Evolutionary conservation across 2,329 filamentous ascomycete species (phyloP).

Genomic region (Colletotrichum sansevieriae): DNA sequence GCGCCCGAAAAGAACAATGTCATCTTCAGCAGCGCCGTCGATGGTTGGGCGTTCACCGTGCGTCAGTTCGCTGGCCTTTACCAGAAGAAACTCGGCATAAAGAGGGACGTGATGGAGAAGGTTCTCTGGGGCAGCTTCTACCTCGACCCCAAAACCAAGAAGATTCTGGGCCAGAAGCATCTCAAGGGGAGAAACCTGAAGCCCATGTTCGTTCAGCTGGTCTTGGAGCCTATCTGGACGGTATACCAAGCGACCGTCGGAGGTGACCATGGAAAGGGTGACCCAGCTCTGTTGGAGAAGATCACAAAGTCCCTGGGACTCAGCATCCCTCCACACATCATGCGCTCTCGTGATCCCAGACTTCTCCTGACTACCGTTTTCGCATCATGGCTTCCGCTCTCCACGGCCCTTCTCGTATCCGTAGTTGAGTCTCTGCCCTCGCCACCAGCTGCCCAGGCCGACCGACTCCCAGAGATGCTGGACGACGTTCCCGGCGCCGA

Average conservation of each 20-base stretch:
- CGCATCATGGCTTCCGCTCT: slow-evolving; percentile 89
- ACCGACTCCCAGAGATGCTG: slow-evolving; percentile 83
- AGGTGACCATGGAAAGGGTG: slow-evolving; percentile 84
- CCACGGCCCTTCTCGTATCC: slow-evolving; percentile 91
- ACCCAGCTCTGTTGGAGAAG: slow-evolving; percentile 87
- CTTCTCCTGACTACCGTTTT: slow-evolving; percentile 90
- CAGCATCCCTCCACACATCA: slow-evolving; percentile 84
- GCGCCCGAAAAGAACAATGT: slow-evolving; percentile 98
- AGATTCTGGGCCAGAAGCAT: slow-evolving; percentile 90
- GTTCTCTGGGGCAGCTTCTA: slow-evolving; percentile 98
- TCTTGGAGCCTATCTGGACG: slow-evolving; percentile 96
- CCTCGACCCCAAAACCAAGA: slow-evolving; percentile 95
- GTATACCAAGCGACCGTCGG: slow-evolving; percentile 92
- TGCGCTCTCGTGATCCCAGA: slow-evolving; percentile 85
- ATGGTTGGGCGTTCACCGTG: slow-evolving; percentile 99
- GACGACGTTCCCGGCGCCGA: slow-evolving; percentile 82
- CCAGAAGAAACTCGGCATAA: slow-evolving; percentile 97
- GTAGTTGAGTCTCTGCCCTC: slow-evolving; percentile 94
- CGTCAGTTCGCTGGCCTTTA: slow-evolving; percentile 94
- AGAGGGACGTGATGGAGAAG: slow-evolving; percentile 87
- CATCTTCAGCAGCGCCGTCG: slow-evolving; percentile 96
- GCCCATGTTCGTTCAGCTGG: slow-evolving; percentile 97
- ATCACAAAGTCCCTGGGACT: slow-evolving; percentile 93
- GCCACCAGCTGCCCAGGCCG: slow-evolving; percentile 82
- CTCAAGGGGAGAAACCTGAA: slow-evolving; percentile 92